phyloP scores from a whole-genome alignment of 2,329 filamentous ascomycete species.

The Alternaria brassicae region DNA sequence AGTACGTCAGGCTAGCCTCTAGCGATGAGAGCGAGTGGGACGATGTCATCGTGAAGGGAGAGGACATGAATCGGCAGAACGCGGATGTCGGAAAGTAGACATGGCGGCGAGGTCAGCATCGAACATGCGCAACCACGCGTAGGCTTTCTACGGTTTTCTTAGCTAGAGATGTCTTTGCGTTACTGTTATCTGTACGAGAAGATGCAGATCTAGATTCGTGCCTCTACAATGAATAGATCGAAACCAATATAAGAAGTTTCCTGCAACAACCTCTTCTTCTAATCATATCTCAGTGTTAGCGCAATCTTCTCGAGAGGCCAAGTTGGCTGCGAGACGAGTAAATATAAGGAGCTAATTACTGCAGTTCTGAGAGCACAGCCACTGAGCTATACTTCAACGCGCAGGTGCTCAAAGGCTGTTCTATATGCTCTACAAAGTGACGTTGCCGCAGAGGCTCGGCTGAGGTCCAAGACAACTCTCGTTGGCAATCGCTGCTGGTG shows the following conservation, averaged over 20 bases:
- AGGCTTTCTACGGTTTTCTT: background rate
- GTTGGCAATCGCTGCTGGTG: constrained; percentile 2
- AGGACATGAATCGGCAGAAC: constrained; percentile 11
- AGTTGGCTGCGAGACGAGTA: background rate
- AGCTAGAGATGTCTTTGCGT: background rate
- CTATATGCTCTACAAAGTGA: constrained; percentile 8
- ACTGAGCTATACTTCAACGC: background rate
- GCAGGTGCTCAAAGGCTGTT: background rate
- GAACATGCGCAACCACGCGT: background rate
- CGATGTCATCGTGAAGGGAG: constrained; percentile 1
- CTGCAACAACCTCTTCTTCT: no score
- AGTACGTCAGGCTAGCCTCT: background rate
- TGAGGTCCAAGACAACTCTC: constrained; percentile 6
- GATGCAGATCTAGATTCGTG: no score
- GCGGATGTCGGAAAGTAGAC: constrained; percentile 5
- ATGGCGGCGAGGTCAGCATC: background rate
- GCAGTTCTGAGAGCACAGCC: background rate
- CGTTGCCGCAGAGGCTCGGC: constrained; percentile 5
- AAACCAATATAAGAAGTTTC: no score
- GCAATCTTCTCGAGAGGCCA: background rate
- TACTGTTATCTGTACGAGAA: no score
- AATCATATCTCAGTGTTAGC: no score
- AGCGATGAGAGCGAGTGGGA: constrained; percentile 5
- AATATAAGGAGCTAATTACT: background rate
- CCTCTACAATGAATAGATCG: no score